phyloP scores from a whole-genome alignment of 129 eudicot genomes.

The Cynara cardunculus region DNA sequence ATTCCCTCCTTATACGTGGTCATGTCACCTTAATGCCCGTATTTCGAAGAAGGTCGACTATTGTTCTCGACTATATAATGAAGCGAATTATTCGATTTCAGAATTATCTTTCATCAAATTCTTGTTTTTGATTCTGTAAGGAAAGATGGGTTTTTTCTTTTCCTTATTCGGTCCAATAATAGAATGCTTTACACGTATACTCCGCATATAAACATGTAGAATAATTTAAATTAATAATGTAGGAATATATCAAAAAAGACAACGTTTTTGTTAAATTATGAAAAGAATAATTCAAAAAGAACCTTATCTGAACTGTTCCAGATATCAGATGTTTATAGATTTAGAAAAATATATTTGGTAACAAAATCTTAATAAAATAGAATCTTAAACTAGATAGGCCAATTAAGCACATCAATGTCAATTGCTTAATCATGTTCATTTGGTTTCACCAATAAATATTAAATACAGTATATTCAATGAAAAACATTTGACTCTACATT shows the following conservation, averaged over 20 bases:
- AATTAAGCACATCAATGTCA: not conserved
- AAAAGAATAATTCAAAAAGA: not conserved
- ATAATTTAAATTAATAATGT: not conserved
- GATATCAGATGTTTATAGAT: not conserved
- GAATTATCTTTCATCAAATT: conserved; percentile 1
- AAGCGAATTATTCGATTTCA: conserved; percentile 6
- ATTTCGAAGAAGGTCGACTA: not conserved
- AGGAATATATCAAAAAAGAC: not conserved
- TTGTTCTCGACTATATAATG: not conserved
- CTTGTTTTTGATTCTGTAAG: conserved; percentile 2
- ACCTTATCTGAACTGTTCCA: not conserved
- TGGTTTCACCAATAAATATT: not conserved
- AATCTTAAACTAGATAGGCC: not conserved
- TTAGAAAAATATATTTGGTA: not conserved
- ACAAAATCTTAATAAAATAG: not conserved
- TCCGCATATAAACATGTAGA: not conserved
- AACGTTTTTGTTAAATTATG: not conserved
- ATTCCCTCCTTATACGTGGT: not conserved
- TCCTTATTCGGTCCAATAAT: conserved; percentile 28
- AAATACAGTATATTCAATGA: not conserved
- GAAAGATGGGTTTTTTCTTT: not conserved
- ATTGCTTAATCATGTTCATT: not conserved
- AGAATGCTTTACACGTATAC: conserved; percentile 14
- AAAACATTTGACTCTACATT: too few species aligned
- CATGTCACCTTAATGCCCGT: conserved; percentile 26